Evolutionary conservation across 169 alveolate genomes (phyloP).

Genomic region (Plasmodium vivax): DNA sequence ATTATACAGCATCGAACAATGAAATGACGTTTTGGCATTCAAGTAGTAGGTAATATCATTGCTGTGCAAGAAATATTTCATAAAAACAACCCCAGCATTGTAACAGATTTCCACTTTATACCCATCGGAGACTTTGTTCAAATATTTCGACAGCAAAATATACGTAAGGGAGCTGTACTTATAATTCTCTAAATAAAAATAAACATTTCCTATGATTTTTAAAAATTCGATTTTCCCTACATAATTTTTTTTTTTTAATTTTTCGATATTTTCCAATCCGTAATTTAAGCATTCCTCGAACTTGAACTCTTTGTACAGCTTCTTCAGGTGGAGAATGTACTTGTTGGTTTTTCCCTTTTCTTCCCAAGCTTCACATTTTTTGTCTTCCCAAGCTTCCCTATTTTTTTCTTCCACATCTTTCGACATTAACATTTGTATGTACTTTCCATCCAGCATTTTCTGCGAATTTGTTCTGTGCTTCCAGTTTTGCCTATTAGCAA

Average conservation of each 20-base stretch:
- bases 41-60: slow-evolving; percentile 32
- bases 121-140: slow-evolving; percentile 18
- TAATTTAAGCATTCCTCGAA: slow-evolving; percentile 52
- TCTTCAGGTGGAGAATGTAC: slow-evolving; percentile 9
- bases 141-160: slow-evolving; percentile 42
- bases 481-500: slow-evolving; percentile 1
- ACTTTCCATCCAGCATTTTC: neutral
- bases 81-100: slow-evolving; percentile 54
- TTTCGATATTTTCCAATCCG: slow-evolving; percentile 35
- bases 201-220: slow-evolving; percentile 50
- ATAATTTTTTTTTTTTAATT: slow-evolving; percentile 38
- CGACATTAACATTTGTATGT: neutral
- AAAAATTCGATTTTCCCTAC: slow-evolving; percentile 19
- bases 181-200: slow-evolving; percentile 53
- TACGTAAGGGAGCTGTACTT: slow-evolving; percentile 44
- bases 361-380: slow-evolving; percentile 4
- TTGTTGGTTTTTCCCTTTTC: slow-evolving; percentile 14
- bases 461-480: neutral
- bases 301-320: slow-evolving; percentile 18
- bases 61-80: slow-evolving; percentile 31
- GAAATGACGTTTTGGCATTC: slow-evolving; percentile 41
- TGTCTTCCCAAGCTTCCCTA: neutral
- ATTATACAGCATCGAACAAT: slow-evolving; percentile 38
- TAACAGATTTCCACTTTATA: slow-evolving; percentile 55
- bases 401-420: neutral